Evolutionary conservation across 257 asterid species (phyloP), one percentile per base, ranked within the genome.

Genomic region (Voacanga thouarsii): DNA sequence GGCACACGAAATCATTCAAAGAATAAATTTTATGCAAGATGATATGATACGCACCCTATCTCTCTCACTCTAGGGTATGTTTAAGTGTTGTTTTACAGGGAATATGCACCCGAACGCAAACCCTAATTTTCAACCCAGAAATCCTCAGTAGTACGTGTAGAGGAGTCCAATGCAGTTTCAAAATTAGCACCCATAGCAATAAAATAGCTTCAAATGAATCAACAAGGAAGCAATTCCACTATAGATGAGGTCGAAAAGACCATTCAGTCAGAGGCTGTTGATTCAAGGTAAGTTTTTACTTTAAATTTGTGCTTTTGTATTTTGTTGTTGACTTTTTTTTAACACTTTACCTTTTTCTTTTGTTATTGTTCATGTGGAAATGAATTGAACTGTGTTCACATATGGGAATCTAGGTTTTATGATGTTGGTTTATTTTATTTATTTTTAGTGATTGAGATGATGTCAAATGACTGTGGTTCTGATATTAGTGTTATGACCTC

Each of bases 201-300:
- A 90, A 83, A 94, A 82, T 94, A 97, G 98, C 89, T 92, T 68
- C 89, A 91, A 60, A 89, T 96, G 83, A 80, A 81, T 84, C 92
- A 90, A 75, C 68, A 85, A 30, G 83, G 83, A 55, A 64, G 87
- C 49, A 94, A 87, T 83, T 82, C 93, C 12, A 61, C 86, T 47
- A 83, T 84, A 37, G 94, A 91, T 1, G 97, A 94, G 89, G 95
- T 94, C 55, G 97, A 92, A 77, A 94, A 91, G 89, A 92, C 95
- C 45, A 89, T 94, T 6, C 97, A 94, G 79, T 88, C 97, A 23
- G 97, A 89, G 87, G 92, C 93, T 60, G 87, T 80, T 41, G 97
- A 92, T 85, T 91, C 95, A 49, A 89, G 98, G 98, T 90, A 70
- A 67, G 7, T 4, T 80, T 79, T 81, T 3, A 12, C 30, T 51